These are phyloP conservation scores for Xylaria nigripes DNA, from an alignment of 495 filamentous ascomycete species.

Conservation along the genomic window DNA sequence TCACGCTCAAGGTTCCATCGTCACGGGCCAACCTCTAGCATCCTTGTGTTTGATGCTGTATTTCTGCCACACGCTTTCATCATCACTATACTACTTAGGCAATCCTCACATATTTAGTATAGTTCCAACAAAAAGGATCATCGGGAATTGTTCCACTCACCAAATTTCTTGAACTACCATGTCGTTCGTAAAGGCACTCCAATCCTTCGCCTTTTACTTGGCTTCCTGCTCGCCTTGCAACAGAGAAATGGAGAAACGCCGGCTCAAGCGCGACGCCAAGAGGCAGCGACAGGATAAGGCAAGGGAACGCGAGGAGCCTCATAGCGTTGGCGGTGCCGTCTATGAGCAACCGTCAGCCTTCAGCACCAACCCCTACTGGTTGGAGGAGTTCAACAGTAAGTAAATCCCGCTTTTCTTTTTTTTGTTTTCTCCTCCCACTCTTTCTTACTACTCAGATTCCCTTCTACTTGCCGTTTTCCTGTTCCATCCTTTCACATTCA, in stretches of 20 bases:
- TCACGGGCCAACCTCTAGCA: not conserved
- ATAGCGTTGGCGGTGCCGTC: conserved; percentile 52
- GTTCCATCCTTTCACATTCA: not conserved
- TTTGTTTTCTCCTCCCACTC: not conserved
- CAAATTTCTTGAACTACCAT: conserved; percentile 25
- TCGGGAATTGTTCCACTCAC: not conserved
- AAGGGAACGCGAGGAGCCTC: conserved; percentile 10
- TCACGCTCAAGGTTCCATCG: not conserved
- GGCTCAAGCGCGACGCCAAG: conserved; percentile 57
- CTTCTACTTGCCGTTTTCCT: not conserved
- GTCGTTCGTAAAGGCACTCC: conserved; percentile 48
- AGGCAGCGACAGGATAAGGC: not conserved
- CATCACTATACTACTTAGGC: not conserved
- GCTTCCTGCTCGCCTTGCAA: conserved; percentile 75
- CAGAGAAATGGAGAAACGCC: conserved; percentile 52
- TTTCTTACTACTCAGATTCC: not conserved
- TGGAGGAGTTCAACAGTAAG: conserved; percentile 58
- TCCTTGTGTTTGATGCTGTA: not conserved
- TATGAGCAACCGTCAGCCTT: conserved; percentile 77
- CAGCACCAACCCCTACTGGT: conserved; percentile 78
- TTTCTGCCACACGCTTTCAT: not conserved
- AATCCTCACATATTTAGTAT: not conserved
- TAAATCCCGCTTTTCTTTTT: not conserved
- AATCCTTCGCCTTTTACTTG: conserved; percentile 84
- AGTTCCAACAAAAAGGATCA: not conserved